Base-by-base conservation (phyloP, 2,329 filamentous ascomycete species). In the Fusarium sp. region DNA sequence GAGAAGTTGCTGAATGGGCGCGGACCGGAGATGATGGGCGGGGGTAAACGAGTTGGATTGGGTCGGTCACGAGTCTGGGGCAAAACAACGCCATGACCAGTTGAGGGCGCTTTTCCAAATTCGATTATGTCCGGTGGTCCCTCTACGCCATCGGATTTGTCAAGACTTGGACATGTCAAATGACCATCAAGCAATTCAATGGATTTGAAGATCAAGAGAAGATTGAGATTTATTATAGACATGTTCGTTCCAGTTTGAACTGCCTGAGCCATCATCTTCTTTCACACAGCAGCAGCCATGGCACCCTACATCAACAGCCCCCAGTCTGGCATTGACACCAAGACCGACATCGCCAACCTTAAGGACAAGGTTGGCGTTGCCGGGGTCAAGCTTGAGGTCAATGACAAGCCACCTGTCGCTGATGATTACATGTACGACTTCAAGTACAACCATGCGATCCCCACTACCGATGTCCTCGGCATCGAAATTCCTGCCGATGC, bases 381-480 rank as follows among this genome's bases (percentile, higher is more conserved):
- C 20, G 35, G 45, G 25, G 62, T 65, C 23, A 65, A 65, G 35
- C 39, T 57, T 52, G 50, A 65, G 37, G 56, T 50, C n/a, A 64
- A 43, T 10, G 43, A 32, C 9, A 63, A 52, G 43, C 70, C 71
- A 13, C 43, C 43, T 45, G 80, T 84, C 14, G 81, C 82, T 5
- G 82, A 84, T 67, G 73, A 84, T 70, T 84, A 79, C 73, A 84
- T 84, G 83, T 84, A 84, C 70, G 82, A 82, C 61, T 84, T 84
- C 78, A 82, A 83, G 71, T 83, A 82, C 77, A 84, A 83, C 58
- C 80, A 83, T 61, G 39, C 62, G n/a, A 80, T 84, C 10, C 70
- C 70, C 20, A 25, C 54, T n/a, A n/a, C 82, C 72, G 64, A 75
- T 56, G 66, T 78, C 41, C 74, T 81, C 56, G 81, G 80, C 14